A percentile compares a stretch with the other conserved stretches of the same genome.
Evolutionary conservation across 768 basidiomycete genomes (phyloP).

Genomic region (Leccinum broughii): DNA sequence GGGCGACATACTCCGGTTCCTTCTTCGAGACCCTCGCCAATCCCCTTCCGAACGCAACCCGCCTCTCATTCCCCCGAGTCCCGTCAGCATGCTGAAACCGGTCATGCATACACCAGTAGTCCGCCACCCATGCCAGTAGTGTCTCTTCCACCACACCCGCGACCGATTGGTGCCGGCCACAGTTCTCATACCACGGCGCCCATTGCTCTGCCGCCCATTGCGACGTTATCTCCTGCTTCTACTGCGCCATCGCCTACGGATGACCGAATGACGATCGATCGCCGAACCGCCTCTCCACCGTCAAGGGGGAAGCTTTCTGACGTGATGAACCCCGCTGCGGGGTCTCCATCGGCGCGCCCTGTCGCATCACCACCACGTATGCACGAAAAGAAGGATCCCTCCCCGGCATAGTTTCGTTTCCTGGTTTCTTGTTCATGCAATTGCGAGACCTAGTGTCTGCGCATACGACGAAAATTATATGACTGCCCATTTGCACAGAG

Average conservation of each 20-base stretch:
- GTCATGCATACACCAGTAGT: slow-evolving; percentile 35
- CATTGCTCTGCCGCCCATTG: slow-evolving; percentile 68
- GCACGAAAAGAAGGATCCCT: slow-evolving; percentile 35
- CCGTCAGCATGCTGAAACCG: slow-evolving; percentile 42
- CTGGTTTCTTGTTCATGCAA: slow-evolving; percentile 16
- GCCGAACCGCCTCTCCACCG: slow-evolving; percentile 49
- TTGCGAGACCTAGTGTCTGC: slow-evolving; percentile 2
- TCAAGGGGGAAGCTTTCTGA: slow-evolving; percentile 55
- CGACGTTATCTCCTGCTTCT: slow-evolving; percentile 64
- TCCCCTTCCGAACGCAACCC: slow-evolving; percentile 72
- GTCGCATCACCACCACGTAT: slow-evolving; percentile 54
- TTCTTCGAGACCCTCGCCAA: slow-evolving; percentile 67
- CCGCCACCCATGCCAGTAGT: slow-evolving; percentile 43
- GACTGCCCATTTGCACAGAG: slow-evolving; percentile 23
- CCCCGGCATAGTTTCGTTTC: slow-evolving; percentile 21
- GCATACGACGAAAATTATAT: slow-evolving; percentile 24
- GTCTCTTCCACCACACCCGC: slow-evolving; percentile 72
- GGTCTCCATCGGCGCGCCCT: slow-evolving; percentile 53
- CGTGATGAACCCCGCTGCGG: slow-evolving; percentile 47
- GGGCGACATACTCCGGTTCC: slow-evolving; percentile 56
- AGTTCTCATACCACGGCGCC: slow-evolving; percentile 38
- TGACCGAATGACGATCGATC: slow-evolving; percentile 36
- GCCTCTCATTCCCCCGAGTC: slow-evolving; percentile 69
- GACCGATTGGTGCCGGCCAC: slow-evolving; percentile 61
- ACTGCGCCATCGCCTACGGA: slow-evolving; percentile 55